phyloP scores from a whole-genome alignment of 2,329 filamentous ascomycete species.

The Aspergillus fischeri region DNA sequence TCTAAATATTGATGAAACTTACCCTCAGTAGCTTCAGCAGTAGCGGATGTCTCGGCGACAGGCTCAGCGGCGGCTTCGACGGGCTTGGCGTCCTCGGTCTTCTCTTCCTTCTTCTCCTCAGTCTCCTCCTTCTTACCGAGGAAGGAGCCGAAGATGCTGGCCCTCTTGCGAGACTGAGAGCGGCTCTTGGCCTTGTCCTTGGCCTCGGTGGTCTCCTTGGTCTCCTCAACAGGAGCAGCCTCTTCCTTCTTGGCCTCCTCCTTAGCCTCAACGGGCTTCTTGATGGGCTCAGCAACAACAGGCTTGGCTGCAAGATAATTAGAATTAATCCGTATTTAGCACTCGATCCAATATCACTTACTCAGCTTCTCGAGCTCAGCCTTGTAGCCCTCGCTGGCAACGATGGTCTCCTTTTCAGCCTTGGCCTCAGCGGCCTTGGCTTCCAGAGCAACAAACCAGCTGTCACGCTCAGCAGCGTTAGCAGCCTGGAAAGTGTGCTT shows the following conservation, averaged over 20 bases:
- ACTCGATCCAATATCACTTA: conserved; percentile 35
- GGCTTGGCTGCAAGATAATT: conserved; percentile 30
- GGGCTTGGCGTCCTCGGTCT: conserved; percentile 36
- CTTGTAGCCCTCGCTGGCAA: conserved; percentile 85
- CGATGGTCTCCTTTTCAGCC: conserved; percentile 68
- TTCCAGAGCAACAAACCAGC: conserved; percentile 85
- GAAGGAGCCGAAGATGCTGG: conserved; percentile 42
- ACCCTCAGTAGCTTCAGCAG: conserved; percentile 16
- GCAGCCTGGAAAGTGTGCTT: conserved; percentile 92
- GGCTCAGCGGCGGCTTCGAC: conserved; percentile 37
- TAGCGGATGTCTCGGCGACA: conserved; percentile 45
- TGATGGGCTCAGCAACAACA: conserved; percentile 21
- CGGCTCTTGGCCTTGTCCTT: conserved; percentile 55
- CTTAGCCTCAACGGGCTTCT: conserved; percentile 22
- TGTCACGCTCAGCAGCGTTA: conserved; percentile 73
- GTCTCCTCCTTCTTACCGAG: conserved; percentile 59
- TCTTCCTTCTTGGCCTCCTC: conserved; percentile 38
- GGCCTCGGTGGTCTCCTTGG: conserved; percentile 32
- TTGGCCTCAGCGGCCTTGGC: conserved; percentile 80
- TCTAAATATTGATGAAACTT: conserved; percentile 4
- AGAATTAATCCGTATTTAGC: conserved; percentile 1
- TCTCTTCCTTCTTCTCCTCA: conserved; percentile 41
- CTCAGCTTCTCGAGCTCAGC: conserved; percentile 68
- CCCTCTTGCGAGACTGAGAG: conserved; percentile 55
- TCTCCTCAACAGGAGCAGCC: conserved; percentile 42